Conservation (phyloP, 495 filamentous ascomycete genomes). For the Tuber indicum region DNA sequence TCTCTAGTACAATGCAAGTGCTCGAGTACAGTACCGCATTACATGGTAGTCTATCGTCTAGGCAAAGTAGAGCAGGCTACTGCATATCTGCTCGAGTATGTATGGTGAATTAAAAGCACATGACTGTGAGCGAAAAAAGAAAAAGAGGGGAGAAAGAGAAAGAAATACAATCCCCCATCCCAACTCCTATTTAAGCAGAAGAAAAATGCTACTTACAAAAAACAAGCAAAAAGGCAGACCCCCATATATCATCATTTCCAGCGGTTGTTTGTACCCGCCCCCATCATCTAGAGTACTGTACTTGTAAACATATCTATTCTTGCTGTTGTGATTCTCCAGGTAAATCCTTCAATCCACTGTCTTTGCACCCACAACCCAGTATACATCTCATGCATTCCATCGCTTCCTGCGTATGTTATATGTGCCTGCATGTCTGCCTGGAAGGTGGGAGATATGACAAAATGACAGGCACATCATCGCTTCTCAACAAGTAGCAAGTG, state of each 20-base stretch:
- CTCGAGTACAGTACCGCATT: too few species aligned
- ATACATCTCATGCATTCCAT: background rate
- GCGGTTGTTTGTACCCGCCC: background rate
- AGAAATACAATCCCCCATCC: background rate
- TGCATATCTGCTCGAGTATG: background rate
- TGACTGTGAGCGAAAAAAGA: background rate
- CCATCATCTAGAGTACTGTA: background rate
- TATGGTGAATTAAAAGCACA: background rate
- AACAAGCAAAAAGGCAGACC: background rate
- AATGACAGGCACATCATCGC: slow-evolving; percentile 49
- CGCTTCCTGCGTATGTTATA: background rate
- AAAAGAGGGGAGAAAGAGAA: background rate
- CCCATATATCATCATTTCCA: background rate
- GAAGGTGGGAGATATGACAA: background rate
- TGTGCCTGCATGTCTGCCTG: background rate
- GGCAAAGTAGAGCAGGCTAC: too few species aligned
- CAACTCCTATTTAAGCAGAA: background rate
- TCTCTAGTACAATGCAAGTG: too few species aligned
- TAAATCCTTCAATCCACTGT: background rate
- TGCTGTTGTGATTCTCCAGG: background rate
- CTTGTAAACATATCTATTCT: background rate
- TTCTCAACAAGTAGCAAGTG: slow-evolving; percentile 90
- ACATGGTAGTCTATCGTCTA: too few species aligned
- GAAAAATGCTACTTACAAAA: background rate
- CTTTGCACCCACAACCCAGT: background rate